phyloP scores from a whole-genome alignment of 2,329 filamentous ascomycete genomes.

The Chaetomiaceae sp. region DNA sequence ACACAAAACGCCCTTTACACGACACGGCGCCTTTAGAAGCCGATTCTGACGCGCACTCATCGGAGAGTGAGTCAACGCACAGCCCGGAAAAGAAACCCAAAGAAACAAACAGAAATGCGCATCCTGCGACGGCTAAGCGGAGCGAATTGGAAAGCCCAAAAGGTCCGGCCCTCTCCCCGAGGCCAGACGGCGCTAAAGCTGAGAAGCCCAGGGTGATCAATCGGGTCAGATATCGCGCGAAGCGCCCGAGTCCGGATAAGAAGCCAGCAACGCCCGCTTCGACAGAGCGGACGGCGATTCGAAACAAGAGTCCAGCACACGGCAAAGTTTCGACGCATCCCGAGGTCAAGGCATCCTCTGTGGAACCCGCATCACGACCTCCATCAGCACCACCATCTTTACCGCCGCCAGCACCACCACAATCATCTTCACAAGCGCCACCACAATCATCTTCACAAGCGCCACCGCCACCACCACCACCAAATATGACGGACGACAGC shows the following conservation, averaged over 20 bases:
- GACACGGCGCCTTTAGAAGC: conserved; percentile 14
- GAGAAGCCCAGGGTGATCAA: conserved; percentile 16
- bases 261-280: conserved; percentile 3
- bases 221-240: conserved; percentile 6
- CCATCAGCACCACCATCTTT: too few relatives aligned
- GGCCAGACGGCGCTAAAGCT: conserved; percentile 13
- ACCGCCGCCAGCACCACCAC: too few relatives aligned
- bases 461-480: background rate
- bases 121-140: conserved; percentile 4
- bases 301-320: background rate
- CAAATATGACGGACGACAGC: conserved; percentile 13
- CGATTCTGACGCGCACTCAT: conserved; percentile 13
- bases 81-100: conserved; percentile 7
- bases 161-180: conserved; percentile 18
- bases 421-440: too few relatives aligned
- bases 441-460: too few relatives aligned
- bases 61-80: conserved; percentile 16
- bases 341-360: too few relatives aligned
- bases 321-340: too few relatives aligned
- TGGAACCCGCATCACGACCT: too few relatives aligned
- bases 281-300: background rate
- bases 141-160: conserved; percentile 16
- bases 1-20: conserved; percentile 6
- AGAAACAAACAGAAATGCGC: conserved; percentile 13
- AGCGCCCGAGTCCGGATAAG: conserved; percentile 2